Evolutionary conservation across 2,329 filamentous ascomycete species (phyloP).

Genomic region (Elsinoe arachidis): DNA sequence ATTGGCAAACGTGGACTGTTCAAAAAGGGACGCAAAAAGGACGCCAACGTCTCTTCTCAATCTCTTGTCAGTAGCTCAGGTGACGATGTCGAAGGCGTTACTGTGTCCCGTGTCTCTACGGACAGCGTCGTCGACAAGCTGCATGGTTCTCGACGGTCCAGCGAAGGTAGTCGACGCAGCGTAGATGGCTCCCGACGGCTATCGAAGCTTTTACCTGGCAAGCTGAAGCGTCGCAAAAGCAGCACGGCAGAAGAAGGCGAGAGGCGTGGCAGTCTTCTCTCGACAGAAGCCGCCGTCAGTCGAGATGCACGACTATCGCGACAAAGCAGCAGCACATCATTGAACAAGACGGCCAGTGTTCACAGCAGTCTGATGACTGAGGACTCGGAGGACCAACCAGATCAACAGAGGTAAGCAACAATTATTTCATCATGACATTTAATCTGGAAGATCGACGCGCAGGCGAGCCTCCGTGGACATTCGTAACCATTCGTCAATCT

Average conservation of each 20-base stretch:
- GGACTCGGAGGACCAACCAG: constrained; percentile 36
- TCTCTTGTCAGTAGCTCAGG: constrained; percentile 22
- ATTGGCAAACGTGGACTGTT: constrained; percentile 23
- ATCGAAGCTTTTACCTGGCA: constrained; percentile 43
- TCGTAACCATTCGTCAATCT: constrained; percentile 4
- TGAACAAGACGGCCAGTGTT: constrained; percentile 29
- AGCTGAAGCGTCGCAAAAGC: constrained; percentile 34
- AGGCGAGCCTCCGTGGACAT: neutral
- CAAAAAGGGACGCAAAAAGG: constrained; percentile 20
- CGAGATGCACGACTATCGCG: constrained; percentile 6
- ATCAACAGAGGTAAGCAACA: constrained; percentile 34
- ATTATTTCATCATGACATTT: constrained; percentile 10
- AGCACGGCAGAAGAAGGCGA: constrained; percentile 17
- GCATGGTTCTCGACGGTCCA: constrained; percentile 29
- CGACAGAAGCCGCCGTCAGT: neutral
- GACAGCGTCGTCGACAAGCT: constrained; percentile 35
- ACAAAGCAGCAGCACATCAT: constrained; percentile 7
- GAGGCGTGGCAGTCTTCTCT: constrained; percentile 5
- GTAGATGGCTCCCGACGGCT: constrained; percentile 40
- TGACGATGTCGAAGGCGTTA: constrained; percentile 21
- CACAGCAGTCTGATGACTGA: constrained; percentile 43
- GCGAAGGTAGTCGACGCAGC: constrained; percentile 30
- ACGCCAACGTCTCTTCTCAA: constrained; percentile 23
- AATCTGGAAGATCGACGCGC: neutral
- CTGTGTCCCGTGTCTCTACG: constrained; percentile 26